Conservation (phyloP, 164 flowering plant species). For the Macadamia tetraphylla region DNA sequence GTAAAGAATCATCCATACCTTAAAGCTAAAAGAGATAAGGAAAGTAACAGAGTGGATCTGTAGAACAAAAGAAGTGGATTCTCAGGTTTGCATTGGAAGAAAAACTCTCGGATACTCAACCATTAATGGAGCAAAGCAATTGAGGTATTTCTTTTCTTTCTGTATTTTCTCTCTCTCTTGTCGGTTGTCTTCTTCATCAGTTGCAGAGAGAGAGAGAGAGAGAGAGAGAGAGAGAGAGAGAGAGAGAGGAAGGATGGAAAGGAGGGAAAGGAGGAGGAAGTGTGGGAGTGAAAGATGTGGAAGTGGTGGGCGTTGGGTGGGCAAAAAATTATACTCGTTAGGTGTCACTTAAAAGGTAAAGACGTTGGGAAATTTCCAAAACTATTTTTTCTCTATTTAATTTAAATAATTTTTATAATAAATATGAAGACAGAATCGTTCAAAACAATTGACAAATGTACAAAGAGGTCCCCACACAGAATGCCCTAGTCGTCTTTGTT, state of each 20-base stretch:
- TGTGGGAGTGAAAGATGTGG: background rate
- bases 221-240: slow-evolving; percentile 10
- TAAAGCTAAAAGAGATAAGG: background rate
- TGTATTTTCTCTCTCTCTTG: too few species aligned
- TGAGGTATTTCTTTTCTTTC: too few species aligned
- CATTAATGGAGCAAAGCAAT: too few species aligned
- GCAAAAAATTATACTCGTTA: slow-evolving; percentile 18
- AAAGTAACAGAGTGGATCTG: background rate
- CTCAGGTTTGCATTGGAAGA: background rate
- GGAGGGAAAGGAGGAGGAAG: slow-evolving; percentile 7
- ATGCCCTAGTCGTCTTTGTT: too few species aligned
- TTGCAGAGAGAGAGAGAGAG: slow-evolving; percentile 9
- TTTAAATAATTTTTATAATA: too few species aligned
- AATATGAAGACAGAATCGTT: too few species aligned
- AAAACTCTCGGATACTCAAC: background rate
- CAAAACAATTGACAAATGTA: background rate
- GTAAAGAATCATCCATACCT: slow-evolving; percentile 6
- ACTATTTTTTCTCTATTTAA: too few species aligned
- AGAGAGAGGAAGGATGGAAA: background rate
- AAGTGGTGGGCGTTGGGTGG: slow-evolving; percentile 19
- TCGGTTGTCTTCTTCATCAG: background rate
- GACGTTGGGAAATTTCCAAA: slow-evolving; percentile 18
- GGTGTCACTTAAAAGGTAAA: slow-evolving; percentile 28
- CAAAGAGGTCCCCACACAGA: background rate
- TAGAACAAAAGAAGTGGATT: slow-evolving; percentile 1